phyloP scores from a whole-genome alignment of 345 rosid species.

The Eucalyptus paniculata region DNA sequence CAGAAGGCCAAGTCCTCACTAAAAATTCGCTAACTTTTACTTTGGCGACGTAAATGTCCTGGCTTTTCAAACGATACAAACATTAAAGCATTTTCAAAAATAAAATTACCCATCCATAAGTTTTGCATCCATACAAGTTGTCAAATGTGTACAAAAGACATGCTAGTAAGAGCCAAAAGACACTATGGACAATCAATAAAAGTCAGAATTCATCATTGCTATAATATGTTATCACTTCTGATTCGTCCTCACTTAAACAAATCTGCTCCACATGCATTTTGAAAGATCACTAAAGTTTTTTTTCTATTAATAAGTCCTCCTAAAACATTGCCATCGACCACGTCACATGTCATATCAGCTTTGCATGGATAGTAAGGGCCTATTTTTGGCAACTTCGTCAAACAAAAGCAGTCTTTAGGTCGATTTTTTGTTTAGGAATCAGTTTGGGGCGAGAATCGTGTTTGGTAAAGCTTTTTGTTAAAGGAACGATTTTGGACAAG shows the following conservation, averaged over 20 bases:
- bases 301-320: background rate
- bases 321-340: background rate
- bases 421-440: no score
- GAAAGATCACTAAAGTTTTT: background rate
- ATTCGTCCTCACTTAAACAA: background rate
- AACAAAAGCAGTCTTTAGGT: no score
- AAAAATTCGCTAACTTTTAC: background rate
- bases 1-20: background rate
- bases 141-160: background rate
- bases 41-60: background rate
- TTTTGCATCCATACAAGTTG: background rate
- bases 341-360: background rate
- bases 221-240: background rate
- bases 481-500: no score
- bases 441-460: no score
- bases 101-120: background rate
- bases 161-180: background rate
- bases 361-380: background rate
- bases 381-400: no score
- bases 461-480: no score
- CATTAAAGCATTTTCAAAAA: background rate
- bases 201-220: background rate
- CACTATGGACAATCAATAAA: background rate
- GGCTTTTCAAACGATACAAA: background rate
- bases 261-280: background rate